Evolutionary conservation across 768 basidiomycete species (phyloP), one percentile per base, ranked within the genome.

Genomic region (Psilocybe tampanensis): DNA sequence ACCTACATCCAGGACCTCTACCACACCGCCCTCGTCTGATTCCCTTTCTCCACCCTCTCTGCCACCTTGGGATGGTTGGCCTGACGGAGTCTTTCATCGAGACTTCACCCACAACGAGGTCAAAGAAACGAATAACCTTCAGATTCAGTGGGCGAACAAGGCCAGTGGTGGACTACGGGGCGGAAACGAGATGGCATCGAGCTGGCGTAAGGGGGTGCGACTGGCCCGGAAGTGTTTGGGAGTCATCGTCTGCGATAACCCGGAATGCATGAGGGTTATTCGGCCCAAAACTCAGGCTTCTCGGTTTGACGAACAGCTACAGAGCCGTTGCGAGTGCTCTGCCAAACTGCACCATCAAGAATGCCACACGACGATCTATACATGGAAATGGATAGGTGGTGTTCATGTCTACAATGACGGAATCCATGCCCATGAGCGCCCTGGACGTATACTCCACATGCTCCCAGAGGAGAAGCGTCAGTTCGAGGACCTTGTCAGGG

Each of bases 371-470:
- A 17, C 29, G 33, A 15, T 33, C 48, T 33, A 23, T 33, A 5
- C n/a, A 17, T 52, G 33, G 42, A 52, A 5, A n/a, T 60, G 52
- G 55, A 13, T 13, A 2, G 47, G 33, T 0, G 56, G 55, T 6
- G 22, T 48, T 54, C 60, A 61, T 45, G 50, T 18, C 18, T 34
- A n/a, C 9, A 47, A 59, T 22, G 12, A 21, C 3, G 48, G 48
- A 2, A 0, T 8, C 4, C 60, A 56, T 22, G 1, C 17, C 22
- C 60, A 61, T 41, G 41, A 8, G 1, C 47, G 47, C 4, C 60
- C 60, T 6, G 41, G 39, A 4, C 63, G 56, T 43, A 29, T 62
- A 8, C 61, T 64, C 26, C 64, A 66, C 26, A 21, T 60, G 13
- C 44, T 54, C n/a, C 19, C 23, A 2, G 24, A 50, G 12, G 55